A percentile compares a stretch with the other conserved stretches of the same genome.
Evolutionary conservation across 257 asterid genomes (phyloP).

Genomic region (Anisodus acutangulus): DNA sequence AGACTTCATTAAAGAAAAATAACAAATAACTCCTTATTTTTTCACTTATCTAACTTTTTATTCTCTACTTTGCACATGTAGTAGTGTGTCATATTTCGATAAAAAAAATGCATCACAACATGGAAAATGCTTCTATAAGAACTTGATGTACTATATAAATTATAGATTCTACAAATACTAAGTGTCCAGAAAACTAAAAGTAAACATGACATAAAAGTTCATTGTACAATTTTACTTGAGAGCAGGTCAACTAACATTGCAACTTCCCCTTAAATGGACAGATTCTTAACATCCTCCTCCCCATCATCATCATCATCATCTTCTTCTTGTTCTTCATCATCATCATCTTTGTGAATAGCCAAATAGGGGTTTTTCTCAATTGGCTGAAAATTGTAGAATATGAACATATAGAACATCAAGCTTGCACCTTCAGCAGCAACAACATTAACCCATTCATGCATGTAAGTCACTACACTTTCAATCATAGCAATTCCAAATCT

Average conservation of each 20-base stretch:
- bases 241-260: not conserved
- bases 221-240: constrained; percentile 1
- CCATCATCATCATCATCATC: not conserved
- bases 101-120: not conserved
- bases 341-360: constrained; percentile 16
- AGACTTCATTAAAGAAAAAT: too few relatives aligned
- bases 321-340: not conserved
- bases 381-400: constrained; percentile 44
- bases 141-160: not conserved
- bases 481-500: constrained; percentile 43
- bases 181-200: not conserved
- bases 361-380: constrained; percentile 43
- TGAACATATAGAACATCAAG: constrained; percentile 41
- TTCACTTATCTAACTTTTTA: not conserved
- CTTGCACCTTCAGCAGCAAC: constrained; percentile 45
- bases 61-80: not conserved
- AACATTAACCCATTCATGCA: constrained; percentile 40
- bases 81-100: not conserved
- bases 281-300: not conserved
- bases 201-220: not conserved
- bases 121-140: not conserved
- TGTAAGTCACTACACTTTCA: constrained; percentile 31
- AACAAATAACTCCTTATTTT: not conserved
- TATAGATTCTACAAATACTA: not conserved
- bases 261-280: not conserved